Evolutionary conservation across 1,284 basidiomycete genomes (phyloP), one percentile per base, ranked within the genome.

Genomic region (Stereum hirsutum): DNA sequence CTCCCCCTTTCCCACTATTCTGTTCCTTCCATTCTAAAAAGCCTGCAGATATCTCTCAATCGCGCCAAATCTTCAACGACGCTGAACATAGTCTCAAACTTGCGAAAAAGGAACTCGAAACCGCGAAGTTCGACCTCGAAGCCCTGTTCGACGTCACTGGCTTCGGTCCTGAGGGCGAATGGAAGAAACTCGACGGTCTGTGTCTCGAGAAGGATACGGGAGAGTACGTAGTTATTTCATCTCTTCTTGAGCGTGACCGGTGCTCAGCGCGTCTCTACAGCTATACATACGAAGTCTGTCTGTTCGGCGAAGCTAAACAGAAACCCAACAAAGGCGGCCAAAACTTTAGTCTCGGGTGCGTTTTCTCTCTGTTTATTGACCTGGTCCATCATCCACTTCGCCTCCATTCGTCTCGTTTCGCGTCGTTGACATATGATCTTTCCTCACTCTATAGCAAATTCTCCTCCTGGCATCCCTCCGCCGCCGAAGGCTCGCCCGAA

Each of bases 221-320:
- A 66, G 95, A 97, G 84, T 93, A 55, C 58, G 89, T 78, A 3
- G 39, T 14, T 14, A 36, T 26, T 27, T 23, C 23, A 8, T 45
- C 15, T 33, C 17, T 23, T 2, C 8, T 5, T 17, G 12, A n/a
- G 25, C n/a, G 2, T 2, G 7, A 8, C 15, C 15, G 38, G 21
- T 38, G 35, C 6, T 41, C 8, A 20, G 34, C 2, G n/a, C 21
- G 42, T 36, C 0, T 32, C 30, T 34, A 0, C 48, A 93, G 90
- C 49, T 99, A 98, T 63, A 91, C 84, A 1, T 99, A 99, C 62
- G 90, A 95, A 59, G 72, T 97, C n/a, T 99, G 95, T 67, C 76
- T 97, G 55, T 97, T 98, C 52, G 78, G 83, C 11, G 78, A 85
- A 51, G 89, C 87, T 1, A 86, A 72, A 42, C 95, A 99, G 64